phyloP scores from a whole-genome alignment of 148 eudicot species.

The Rhododendron kiyosumense region DNA sequence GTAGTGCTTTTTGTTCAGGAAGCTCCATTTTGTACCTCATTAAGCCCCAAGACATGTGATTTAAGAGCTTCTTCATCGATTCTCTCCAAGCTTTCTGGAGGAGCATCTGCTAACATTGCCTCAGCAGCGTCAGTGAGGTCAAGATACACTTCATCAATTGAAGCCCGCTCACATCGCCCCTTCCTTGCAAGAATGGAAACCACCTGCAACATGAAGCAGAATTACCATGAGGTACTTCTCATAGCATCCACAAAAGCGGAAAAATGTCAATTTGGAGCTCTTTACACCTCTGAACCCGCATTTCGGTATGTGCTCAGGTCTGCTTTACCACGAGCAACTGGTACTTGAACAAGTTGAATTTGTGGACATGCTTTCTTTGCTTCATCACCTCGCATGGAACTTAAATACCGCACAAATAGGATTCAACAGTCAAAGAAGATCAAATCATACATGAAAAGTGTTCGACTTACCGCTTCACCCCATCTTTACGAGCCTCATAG shows the following conservation, averaged over 20 bases:
- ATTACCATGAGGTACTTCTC: conserved; percentile 3
- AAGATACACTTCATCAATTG: conserved; percentile 96
- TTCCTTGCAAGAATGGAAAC: conserved; percentile 75
- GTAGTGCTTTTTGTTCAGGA: neutral
- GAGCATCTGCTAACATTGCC: conserved; percentile 65
- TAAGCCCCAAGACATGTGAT: conserved; percentile 78
- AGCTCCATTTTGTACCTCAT: conserved; percentile 33
- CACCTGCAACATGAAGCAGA: conserved; percentile 49
- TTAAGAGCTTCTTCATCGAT: conserved; percentile 72
- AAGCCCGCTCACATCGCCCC: conserved; percentile 96
- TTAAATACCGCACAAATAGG: conserved; percentile 19
- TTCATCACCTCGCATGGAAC: conserved; percentile 95
- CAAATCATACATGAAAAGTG: neutral
- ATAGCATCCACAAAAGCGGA: neutral
- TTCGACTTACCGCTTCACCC: conserved; percentile 75
- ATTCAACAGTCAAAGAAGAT: conserved; percentile 9
- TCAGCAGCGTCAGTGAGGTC: conserved; percentile 90
- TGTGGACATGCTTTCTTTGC: conserved; percentile 79
- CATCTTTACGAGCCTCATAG: conserved; percentile 83
- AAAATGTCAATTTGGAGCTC: neutral
- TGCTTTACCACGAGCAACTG: conserved; percentile 93
- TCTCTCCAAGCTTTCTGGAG: conserved; percentile 52
- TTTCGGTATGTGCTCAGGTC: conserved; percentile 72
- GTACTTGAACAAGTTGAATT: conserved; percentile 89
- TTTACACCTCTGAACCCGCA: conserved; percentile 93